Conservation (phyloP, 192 early-diverging fungal species). For the Cladochytrium replicatum region DNA sequence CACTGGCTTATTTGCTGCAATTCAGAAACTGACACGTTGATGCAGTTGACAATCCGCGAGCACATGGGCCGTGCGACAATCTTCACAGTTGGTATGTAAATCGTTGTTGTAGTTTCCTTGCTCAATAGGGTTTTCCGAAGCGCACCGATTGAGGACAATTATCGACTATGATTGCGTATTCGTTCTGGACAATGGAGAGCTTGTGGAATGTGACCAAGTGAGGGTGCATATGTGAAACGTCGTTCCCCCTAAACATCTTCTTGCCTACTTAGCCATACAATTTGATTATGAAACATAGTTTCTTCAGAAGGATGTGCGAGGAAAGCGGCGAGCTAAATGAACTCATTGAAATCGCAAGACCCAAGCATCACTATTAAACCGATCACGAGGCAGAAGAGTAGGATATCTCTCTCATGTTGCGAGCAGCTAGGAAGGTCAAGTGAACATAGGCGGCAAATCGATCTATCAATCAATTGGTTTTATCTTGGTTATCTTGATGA, state of each 20-base stretch:
- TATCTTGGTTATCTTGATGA: too few species aligned
- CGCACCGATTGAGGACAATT: slow-evolving; percentile 37
- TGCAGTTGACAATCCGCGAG: slow-evolving; percentile 38
- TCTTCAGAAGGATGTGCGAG: slow-evolving; percentile 74
- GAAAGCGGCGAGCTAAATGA: slow-evolving; percentile 69
- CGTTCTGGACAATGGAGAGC: slow-evolving; percentile 37
- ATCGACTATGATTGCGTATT: slow-evolving; percentile 39
- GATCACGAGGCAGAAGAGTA: too few species aligned
- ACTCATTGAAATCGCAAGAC: slow-evolving; percentile 54
- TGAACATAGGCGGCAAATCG: too few species aligned
- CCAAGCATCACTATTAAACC: too few species aligned
- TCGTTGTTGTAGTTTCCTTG: too few species aligned
- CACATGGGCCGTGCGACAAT: slow-evolving; percentile 64
- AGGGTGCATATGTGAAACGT: too few species aligned
- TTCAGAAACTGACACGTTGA: slow-evolving; percentile 34
- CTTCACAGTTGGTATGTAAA: slow-evolving; percentile 72
- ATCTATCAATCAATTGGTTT: too few species aligned
- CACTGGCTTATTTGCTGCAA: slow-evolving; percentile 13
- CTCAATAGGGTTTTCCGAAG: slow-evolving; percentile 36
- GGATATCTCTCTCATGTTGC: too few species aligned
- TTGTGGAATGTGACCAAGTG: slow-evolving; percentile 46
- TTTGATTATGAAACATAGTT: slow-evolving; percentile 34
- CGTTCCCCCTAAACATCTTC: too few species aligned
- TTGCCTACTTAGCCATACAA: too few species aligned
- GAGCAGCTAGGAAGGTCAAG: too few species aligned